Conservation (phyloP, 2,329 filamentous ascomycete species). For the Curvularia eragrostidis region DNA sequence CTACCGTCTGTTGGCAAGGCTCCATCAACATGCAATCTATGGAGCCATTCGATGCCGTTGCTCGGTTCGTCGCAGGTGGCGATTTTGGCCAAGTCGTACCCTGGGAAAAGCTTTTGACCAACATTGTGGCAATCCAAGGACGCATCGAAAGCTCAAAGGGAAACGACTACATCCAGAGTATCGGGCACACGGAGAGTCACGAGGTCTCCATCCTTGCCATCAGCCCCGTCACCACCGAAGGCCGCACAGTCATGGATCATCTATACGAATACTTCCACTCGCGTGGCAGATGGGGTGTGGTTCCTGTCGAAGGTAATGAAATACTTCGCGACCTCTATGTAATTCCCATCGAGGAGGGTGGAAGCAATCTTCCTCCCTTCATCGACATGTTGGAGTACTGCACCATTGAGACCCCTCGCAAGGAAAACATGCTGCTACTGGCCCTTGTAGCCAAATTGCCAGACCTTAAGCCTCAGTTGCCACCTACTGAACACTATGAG, state of each 20-base stretch:
- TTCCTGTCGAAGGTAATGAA: constrained; percentile 67
- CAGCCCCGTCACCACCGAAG: constrained; percentile 64
- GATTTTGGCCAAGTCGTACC: constrained; percentile 71
- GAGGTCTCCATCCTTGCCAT: constrained; percentile 85
- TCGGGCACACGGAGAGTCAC: constrained; percentile 80
- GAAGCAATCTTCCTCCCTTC: constrained; percentile 76
- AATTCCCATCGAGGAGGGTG: constrained; percentile 79
- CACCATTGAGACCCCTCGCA: constrained; percentile 72
- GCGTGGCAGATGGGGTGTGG: constrained; percentile 85
- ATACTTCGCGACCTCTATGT: constrained; percentile 91
- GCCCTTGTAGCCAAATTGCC: constrained; percentile 74
- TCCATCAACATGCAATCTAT: constrained; percentile 71
- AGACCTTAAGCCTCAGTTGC: constrained; percentile 42
- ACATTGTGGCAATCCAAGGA: constrained; percentile 73
- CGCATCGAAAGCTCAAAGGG: constrained; percentile 83
- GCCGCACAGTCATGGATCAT: constrained; percentile 69
- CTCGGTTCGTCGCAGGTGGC: constrained; percentile 83
- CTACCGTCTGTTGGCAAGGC: constrained; percentile 65
- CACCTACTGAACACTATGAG: constrained; percentile 37
- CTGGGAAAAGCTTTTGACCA: constrained; percentile 79
- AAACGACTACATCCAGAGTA: constrained; percentile 86
- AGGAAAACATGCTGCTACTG: constrained; percentile 79
- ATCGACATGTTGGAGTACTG: constrained; percentile 88
- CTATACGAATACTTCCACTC: constrained; percentile 87
- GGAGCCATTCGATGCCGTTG: constrained; percentile 76